Percentiles rank a stretch among this genome's conserved stretches.
phyloP scores from a whole-genome alignment of 2,329 filamentous ascomycete species.

The Aspergillus terreus region DNA sequence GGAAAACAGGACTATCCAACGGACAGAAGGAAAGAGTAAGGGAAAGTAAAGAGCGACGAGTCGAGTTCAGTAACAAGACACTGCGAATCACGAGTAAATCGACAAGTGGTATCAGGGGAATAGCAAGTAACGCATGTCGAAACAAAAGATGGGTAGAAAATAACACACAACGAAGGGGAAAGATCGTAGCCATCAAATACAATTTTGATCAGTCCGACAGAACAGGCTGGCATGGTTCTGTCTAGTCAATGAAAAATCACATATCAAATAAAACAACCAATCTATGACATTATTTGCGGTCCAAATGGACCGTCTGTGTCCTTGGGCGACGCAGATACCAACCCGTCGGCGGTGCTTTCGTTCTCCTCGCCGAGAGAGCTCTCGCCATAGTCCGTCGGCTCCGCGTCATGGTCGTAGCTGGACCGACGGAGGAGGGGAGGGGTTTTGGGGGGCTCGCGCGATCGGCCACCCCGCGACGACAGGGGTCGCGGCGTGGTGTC shows the following conservation, averaged over 20 bases:
- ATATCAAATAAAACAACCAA: constrained; percentile 6
- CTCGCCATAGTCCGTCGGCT: constrained; percentile 46
- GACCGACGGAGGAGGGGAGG: constrained; percentile 55
- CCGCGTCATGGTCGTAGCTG: constrained; percentile 59
- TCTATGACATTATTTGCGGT: constrained; percentile 24
- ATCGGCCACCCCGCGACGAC: constrained; percentile 28
- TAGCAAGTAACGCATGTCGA: constrained; percentile 4
- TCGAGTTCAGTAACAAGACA: background rate
- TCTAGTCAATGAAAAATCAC: constrained; percentile 7
- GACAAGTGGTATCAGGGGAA: constrained; percentile 15
- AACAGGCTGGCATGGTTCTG: background rate
- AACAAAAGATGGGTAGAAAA: constrained; percentile 1
- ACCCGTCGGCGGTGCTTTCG: constrained; percentile 44
- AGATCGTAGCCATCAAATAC: constrained; percentile 7
- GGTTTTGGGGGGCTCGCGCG: constrained; percentile 41
- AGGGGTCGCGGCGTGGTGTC: constrained; percentile 26
- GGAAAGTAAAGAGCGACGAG: background rate
- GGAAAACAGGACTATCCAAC: background rate
- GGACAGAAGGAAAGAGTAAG: constrained; percentile 7
- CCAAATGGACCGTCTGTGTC: constrained; percentile 29
- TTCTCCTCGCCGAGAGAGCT: constrained; percentile 45
- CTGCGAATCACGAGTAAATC: constrained; percentile 1
- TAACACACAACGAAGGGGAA: constrained; percentile 1
- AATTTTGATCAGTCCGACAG: background rate
- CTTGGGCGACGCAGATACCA: constrained; percentile 33